Conservation (phyloP, 257 asterid genomes). For the Solanum sparsipilum region DNA sequence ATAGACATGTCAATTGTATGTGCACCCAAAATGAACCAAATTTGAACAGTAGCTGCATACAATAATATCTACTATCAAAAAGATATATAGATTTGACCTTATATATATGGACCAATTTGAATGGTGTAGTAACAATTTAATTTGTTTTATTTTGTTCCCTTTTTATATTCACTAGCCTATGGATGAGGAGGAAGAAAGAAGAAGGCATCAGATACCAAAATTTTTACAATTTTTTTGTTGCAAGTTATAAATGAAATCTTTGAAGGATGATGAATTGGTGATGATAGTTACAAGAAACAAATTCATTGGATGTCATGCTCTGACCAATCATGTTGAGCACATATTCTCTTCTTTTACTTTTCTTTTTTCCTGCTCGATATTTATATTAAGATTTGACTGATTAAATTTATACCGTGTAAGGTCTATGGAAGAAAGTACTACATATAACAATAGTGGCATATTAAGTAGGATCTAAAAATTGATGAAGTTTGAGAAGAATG, state of each 20-base stretch:
- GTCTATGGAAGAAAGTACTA: not conserved
- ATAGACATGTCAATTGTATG: not conserved
- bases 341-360: not conserved
- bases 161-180: not conserved
- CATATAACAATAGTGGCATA: not conserved
- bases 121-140: not conserved
- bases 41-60: not conserved
- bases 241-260: not conserved
- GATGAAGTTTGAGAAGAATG: not conserved
- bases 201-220: not conserved
- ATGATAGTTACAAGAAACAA: not conserved
- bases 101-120: not conserved
- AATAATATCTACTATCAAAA: not conserved
- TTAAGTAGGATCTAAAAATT: not conserved
- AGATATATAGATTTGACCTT: not conserved
- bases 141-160: not conserved
- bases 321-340: not conserved
- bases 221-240: not conserved
- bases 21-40: not conserved
- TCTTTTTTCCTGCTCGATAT: fast-evolving
- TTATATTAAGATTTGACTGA: not conserved
- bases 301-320: not conserved
- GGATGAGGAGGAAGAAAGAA: not conserved
- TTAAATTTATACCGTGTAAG: not conserved
- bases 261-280: not conserved